These are phyloP conservation scores for Alternaria sp. DNA, from an alignment of 2,329 filamentous ascomycete genomes.

Conservation along the genomic window DNA sequence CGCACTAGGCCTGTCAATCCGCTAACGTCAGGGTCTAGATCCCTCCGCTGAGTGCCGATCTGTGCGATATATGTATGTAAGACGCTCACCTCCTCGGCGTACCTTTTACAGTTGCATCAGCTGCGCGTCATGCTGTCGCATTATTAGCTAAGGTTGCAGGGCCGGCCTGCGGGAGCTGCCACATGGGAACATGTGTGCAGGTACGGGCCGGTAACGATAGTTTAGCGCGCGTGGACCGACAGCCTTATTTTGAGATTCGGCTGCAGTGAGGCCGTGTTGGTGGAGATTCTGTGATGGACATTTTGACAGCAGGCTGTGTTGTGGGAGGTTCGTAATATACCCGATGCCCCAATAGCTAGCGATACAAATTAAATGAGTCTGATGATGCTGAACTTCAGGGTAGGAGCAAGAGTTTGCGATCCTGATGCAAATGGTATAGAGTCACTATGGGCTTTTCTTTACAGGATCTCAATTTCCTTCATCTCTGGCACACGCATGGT, in stretches of 20 bases:
- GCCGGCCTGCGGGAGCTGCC: background rate
- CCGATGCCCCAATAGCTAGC: background rate
- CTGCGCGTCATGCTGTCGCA: background rate
- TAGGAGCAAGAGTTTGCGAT: background rate
- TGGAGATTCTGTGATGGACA: background rate
- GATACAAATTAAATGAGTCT: background rate
- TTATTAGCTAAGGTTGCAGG: background rate
- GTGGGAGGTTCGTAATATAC: background rate
- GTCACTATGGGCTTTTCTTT: background rate
- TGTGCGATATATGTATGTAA: background rate
- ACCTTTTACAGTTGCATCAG: background rate
- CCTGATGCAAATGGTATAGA: background rate
- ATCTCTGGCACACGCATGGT: background rate
- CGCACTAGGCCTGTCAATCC: background rate
- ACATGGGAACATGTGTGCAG: background rate
- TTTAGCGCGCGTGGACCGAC: background rate
- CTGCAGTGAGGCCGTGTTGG: background rate
- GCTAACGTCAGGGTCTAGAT: background rate
- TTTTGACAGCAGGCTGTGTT: background rate
- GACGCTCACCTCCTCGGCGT: background rate
- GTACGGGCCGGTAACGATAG: background rate
- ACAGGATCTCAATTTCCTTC: background rate
- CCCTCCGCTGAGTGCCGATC: background rate
- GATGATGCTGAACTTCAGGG: background rate
- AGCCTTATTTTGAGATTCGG: background rate